phyloP scores from a whole-genome alignment of 306 rosid genomes.

The Prunus armeniaca region DNA sequence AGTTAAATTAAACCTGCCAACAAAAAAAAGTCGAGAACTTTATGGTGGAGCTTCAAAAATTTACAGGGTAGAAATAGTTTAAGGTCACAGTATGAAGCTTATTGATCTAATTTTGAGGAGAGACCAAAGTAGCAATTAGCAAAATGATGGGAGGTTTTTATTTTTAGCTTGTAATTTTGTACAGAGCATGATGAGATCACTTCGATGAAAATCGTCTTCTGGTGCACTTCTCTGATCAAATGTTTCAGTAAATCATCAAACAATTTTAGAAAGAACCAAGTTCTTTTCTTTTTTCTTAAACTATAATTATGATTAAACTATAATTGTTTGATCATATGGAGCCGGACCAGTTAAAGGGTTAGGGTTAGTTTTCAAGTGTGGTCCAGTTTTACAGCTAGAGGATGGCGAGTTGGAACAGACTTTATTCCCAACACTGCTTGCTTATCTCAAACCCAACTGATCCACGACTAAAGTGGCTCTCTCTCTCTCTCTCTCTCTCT shows the following conservation, averaged over 20 bases:
- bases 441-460: background rate
- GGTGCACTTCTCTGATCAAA: background rate
- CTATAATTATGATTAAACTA: no score
- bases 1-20: constrained; percentile 16
- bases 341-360: no score
- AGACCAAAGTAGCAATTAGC: background rate
- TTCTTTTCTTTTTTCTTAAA: no score
- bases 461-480: background rate
- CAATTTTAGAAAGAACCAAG: no score
- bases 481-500: no score
- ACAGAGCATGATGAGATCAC: background rate
- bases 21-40: background rate
- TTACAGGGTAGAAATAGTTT: no score
- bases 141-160: background rate
- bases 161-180: background rate
- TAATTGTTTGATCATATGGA: no score
- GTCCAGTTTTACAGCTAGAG: background rate
- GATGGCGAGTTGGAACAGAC: background rate
- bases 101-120: background rate
- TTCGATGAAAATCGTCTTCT: background rate
- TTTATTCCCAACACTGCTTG: constrained; percentile 4
- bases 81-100: background rate
- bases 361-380: background rate
- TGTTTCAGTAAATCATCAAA: background rate
- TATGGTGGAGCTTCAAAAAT: background rate